Percentiles rank a stretch among this genome's conserved stretches.
phyloP scores from a whole-genome alignment of 2,329 filamentous ascomycete genomes.

The Aureobasidium namibiae region DNA sequence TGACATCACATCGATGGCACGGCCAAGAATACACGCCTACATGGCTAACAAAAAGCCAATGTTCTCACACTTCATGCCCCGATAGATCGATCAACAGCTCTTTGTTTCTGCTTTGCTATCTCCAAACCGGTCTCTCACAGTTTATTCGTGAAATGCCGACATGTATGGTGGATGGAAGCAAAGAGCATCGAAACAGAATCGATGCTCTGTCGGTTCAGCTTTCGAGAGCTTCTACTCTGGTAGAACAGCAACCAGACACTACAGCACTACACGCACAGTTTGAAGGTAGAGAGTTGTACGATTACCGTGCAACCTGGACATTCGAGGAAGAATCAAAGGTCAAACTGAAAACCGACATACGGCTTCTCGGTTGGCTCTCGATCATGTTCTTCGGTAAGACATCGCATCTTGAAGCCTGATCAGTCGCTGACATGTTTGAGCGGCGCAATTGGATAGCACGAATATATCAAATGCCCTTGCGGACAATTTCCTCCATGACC shows the following conservation, averaged over 20 bases:
- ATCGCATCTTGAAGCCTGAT: too few relatives aligned
- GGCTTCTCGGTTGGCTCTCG: constrained; percentile 13
- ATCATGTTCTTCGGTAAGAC: constrained; percentile 12
- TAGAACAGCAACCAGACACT: not conserved
- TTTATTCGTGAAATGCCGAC: not conserved
- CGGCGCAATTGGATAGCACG: constrained; percentile 10
- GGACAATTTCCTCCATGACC: constrained; percentile 15
- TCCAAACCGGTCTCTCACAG: not conserved
- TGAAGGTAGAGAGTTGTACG: not conserved
- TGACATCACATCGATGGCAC: not conserved
- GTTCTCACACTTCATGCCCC: not conserved
- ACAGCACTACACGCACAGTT: not conserved
- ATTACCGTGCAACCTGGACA: constrained; percentile 13
- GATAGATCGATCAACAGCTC: not conserved
- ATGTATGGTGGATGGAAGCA: not conserved
- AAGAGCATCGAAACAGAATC: not conserved
- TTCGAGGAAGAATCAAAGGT: constrained; percentile 9
- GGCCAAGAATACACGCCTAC: not conserved
- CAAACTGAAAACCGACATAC: constrained; percentile 13
- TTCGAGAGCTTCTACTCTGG: not conserved
- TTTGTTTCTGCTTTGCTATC: not conserved
- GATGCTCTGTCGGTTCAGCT: not conserved
- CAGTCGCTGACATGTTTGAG: not conserved
- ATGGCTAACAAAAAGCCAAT: not conserved
- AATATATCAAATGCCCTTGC: constrained; percentile 15